These are phyloP conservation scores for Rhododendron williamsianum DNA, from an alignment of 148 eudicot species.

Conservation along the genomic window DNA sequence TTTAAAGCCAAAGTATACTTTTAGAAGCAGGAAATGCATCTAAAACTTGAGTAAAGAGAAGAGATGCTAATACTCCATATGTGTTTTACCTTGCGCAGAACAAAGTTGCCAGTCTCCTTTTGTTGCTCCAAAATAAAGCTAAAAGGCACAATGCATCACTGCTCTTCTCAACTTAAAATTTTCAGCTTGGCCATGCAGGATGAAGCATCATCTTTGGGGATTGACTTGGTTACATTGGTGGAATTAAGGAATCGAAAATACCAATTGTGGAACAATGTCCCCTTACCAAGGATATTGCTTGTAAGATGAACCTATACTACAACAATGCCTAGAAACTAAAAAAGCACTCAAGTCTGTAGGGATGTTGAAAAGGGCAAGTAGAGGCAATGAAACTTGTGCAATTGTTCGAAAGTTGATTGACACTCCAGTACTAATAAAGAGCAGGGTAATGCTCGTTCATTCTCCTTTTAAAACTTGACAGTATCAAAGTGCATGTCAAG, in stretches of 20 bases:
- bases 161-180: slow-evolving; percentile 40
- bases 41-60: slow-evolving; percentile 36
- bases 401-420: slow-evolving; percentile 13
- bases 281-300: slow-evolving; percentile 31
- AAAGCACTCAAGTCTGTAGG: slow-evolving; percentile 22
- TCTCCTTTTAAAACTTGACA: slow-evolving; percentile 10
- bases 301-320: slow-evolving; percentile 25
- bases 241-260: slow-evolving; percentile 12
- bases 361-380: slow-evolving; percentile 13
- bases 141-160: slow-evolving; percentile 38
- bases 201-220: slow-evolving; percentile 34
- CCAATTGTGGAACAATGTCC: slow-evolving; percentile 10
- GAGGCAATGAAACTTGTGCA: slow-evolving; percentile 33
- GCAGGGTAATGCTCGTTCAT: slow-evolving; percentile 8
- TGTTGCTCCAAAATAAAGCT: slow-evolving; percentile 36
- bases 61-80: slow-evolving; percentile 59
- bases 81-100: slow-evolving; percentile 58
- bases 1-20: slow-evolving; percentile 49
- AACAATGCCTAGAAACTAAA: slow-evolving; percentile 30
- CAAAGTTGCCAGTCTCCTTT: slow-evolving; percentile 38
- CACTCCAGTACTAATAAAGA: slow-evolving; percentile 10
- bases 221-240: slow-evolving; percentile 13
- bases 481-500: neutral
- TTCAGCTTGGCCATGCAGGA: slow-evolving; percentile 36
- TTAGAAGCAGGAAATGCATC: slow-evolving; percentile 51